Evolutionary conservation across 441 rosid genomes (phyloP).

Genomic region (Viola pubescens): DNA sequence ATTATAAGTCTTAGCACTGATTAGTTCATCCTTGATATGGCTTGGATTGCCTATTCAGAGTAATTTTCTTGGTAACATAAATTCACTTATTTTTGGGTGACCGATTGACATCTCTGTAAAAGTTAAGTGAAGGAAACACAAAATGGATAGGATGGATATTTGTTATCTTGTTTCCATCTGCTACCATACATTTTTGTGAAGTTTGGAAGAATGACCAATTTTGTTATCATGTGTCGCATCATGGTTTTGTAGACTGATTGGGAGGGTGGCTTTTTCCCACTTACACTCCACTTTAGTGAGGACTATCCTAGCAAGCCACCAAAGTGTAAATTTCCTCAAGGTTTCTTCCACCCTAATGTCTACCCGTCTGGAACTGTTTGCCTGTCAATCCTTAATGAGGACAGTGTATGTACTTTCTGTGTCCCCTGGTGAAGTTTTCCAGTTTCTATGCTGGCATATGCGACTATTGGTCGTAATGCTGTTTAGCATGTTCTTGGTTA

Average conservation of each 20-base stretch:
- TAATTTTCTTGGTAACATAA: too few species aligned
- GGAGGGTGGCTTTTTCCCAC: slow-evolving; percentile 93
- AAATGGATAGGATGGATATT: too few species aligned
- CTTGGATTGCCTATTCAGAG: too few species aligned
- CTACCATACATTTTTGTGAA: neutral
- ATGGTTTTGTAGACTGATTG: slow-evolving; percentile 69
- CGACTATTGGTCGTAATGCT: neutral
- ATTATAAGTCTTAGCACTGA: too few species aligned
- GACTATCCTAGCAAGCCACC: slow-evolving; percentile 99
- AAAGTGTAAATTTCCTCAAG: slow-evolving; percentile 85
- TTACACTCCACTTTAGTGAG: slow-evolving; percentile 78
- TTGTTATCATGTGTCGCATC: neutral
- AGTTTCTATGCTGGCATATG: neutral
- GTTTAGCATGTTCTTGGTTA: slow-evolving; percentile 1
- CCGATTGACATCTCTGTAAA: too few species aligned
- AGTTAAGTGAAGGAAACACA: too few species aligned
- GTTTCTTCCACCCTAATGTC: slow-evolving; percentile 96
- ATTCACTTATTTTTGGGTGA: too few species aligned
- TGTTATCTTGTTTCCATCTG: neutral
- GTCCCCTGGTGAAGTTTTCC: neutral
- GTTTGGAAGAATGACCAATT: neutral
- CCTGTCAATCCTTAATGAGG: slow-evolving; percentile 90
- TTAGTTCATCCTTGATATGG: too few species aligned
- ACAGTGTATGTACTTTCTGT: slow-evolving; percentile 46
- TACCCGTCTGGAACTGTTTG: slow-evolving; percentile 98